Base-by-base conservation (phyloP, 805 yeast genomes). In the Yamadazyma laniorum region DNA sequence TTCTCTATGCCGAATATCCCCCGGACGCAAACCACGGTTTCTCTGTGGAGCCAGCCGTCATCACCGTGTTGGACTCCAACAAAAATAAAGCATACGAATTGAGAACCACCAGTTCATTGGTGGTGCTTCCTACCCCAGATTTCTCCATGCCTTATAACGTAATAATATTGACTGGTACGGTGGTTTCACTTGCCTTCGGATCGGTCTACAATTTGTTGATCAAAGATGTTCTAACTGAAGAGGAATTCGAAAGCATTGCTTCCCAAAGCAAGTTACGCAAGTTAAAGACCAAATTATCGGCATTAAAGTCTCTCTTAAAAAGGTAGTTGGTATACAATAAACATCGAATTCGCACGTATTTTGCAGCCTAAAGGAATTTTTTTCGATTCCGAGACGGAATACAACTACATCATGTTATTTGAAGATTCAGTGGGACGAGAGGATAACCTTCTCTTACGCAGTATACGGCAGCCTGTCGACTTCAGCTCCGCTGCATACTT, bases 21-120 rank as follows among this genome's bases (percentile, higher is more conserved):
- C 99, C 99, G 1, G 99, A 93, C 67, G 98, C 99, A 2, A 93
- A 93, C 58, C 97, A 93, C 52, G 99, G 99, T 1, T 93, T 93
- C 61, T 91, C 90, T 42, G 79, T 93, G 30, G 93, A 93, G 17
- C 95, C 98, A 0, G 95, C 95, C 4, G 83, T 87, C 8, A 70
- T 88, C 9, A 74, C 83, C 2, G 75, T 86, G 0, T 36, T 80
- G 6, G 58, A 61, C 8, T 43, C 32, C 3, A 40, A 50, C 21
- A 55, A 56, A 11, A 28, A 43, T 14, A 44, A 37, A 11, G 37
- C 27, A 6, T 82, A 83, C 49, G 71, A 76, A 42, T 50, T 81
- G 44, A 74, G 98, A 55, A 87, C 98, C 0, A 78, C 96, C 4
- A 85, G 97, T n/a, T 74, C 90, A 29, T 68, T 93, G 41, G 68